Conservation (phyloP, 192 early-diverging fungal genomes). For the Umbelopsis isabellina region DNA sequence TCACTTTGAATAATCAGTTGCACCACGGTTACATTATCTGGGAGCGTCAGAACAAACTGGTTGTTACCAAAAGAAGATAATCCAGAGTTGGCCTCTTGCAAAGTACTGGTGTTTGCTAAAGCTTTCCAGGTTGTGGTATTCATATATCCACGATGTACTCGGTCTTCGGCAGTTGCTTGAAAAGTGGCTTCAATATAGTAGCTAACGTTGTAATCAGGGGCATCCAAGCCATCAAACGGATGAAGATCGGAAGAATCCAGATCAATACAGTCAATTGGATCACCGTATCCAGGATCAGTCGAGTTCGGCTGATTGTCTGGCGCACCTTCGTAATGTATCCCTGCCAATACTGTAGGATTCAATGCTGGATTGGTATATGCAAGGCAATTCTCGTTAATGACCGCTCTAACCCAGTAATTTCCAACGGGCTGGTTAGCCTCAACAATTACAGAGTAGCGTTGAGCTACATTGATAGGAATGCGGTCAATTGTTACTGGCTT, state of each 20-base stretch:
- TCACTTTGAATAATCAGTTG: constrained; percentile 19
- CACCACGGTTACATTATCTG: not conserved
- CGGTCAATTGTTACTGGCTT: constrained; percentile 32
- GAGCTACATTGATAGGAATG: constrained; percentile 41
- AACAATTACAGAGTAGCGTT: constrained; percentile 50
- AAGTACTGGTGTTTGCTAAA: not conserved
- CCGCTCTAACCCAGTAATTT: constrained; percentile 48
- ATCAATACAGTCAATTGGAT: constrained; percentile 13
- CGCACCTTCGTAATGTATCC: constrained; percentile 46
- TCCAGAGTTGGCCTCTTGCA: constrained; percentile 6
- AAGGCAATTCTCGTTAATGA: constrained; percentile 40
- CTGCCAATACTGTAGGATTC: constrained; percentile 32
- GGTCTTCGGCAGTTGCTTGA: not conserved
- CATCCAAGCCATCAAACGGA: constrained; percentile 8
- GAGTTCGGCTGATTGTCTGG: constrained; percentile 25
- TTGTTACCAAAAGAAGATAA: not conserved
- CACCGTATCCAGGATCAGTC: not conserved
- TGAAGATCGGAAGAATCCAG: constrained; percentile 1
- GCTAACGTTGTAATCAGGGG: constrained; percentile 10
- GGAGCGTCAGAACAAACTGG: constrained; percentile 8
- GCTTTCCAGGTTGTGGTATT: constrained; percentile 15
- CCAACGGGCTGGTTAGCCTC: constrained; percentile 38
- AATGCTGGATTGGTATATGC: constrained; percentile 28
- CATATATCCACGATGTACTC: not conserved
- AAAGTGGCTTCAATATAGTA: constrained; percentile 19